Conservation (phyloP, 345 rosid species). For the Lagerstroemia speciosa region DNA sequence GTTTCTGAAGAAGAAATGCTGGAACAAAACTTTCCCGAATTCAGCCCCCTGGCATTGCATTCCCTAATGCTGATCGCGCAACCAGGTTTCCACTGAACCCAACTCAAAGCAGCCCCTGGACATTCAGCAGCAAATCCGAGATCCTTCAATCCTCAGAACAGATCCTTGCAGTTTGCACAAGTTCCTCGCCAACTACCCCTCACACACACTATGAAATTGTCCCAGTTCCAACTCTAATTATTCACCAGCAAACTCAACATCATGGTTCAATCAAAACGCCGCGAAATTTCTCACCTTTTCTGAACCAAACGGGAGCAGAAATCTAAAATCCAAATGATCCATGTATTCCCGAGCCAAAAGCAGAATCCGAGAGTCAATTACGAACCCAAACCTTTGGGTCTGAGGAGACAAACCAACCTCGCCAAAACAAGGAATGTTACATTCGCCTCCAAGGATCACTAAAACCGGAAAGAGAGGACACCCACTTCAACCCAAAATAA, state of each 20-base stretch:
- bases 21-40: neutral
- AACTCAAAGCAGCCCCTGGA: neutral
- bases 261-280: neutral
- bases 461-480: neutral
- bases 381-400: conserved; percentile 2
- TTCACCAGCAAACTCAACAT: neutral
- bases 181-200: neutral
- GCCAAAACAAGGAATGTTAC: conserved; percentile 1
- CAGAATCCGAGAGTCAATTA: neutral
- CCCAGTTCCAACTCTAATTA: too few relatives aligned
- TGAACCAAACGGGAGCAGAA: neutral
- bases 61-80: neutral
- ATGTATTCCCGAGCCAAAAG: neutral
- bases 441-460: neutral
- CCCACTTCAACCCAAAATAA: neutral
- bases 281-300: neutral
- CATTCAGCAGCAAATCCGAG: neutral
- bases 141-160: neutral
- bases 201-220: neutral
- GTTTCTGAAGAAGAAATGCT: neutral
- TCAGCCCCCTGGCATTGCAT: neutral
- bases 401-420: neutral
- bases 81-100: neutral
- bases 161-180: neutral
- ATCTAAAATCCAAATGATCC: neutral